Evolutionary conservation across 1,139 yeast genomes (phyloP), one percentile per base, ranked within the genome.

Genomic region (Yamadazyma mexicana): DNA sequence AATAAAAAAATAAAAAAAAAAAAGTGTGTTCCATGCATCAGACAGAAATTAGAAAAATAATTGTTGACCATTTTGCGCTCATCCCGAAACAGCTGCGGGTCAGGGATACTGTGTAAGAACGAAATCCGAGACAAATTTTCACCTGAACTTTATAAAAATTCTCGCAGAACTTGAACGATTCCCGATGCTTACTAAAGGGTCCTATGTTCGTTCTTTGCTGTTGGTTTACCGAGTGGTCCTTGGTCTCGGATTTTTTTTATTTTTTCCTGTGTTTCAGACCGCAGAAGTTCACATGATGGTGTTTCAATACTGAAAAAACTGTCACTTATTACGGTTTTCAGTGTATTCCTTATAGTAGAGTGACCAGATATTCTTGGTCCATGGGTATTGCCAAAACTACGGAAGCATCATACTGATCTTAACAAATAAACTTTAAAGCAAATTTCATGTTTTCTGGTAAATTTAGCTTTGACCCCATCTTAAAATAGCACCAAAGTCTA

Each of bases 1-100:
- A 11, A 31, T n/a, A n/a, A 18, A n/a, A 31, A 18, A 17, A 8
- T n/a, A 31, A 31, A 31, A 31, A 18, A 31, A 31, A 31, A 17
- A 18, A 17, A 15, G 25, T 18, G 24, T 31, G 16, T 31, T 31
- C 25, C 14, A 28, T 28, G 31, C 31, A 28, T 28, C 29, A 12
- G 16, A 26, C 29, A 11, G 31, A 8, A 16, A 7, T 28, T 28
- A 16, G 9, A 16, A 28, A 16, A 28, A 28, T 28, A 28, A 28
- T 16, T 9, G 5, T 5, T 20, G 22, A 20, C 8, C 5, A 3
- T 20, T 31, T 31, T 31, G 33, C 33, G 33, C 33, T 31, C 12
- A 16, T 3, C 10, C 16, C 25, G 17, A 18, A 31, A 18, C 25
- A 18, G 14, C 16, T 31, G 3, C 16, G 17, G 32, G 12, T 16